Conservation (phyloP, 192 early-diverging fungal species). For the Coemansia sp. region DNA sequence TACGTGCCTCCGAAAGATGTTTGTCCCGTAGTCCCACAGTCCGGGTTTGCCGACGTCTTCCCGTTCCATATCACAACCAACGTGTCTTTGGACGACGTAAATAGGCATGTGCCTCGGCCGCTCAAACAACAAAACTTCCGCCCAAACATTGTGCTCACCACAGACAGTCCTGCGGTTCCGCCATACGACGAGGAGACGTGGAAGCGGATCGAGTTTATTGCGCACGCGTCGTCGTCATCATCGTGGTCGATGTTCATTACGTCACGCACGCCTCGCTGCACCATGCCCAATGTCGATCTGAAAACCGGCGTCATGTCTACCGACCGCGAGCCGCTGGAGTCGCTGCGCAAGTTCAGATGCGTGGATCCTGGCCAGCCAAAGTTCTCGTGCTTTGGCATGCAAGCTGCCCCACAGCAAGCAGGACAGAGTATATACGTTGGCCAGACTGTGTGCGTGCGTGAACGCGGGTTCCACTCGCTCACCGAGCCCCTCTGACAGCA, state of each 20-base stretch:
- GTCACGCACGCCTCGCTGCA: constrained; percentile 61
- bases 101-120: constrained; percentile 55
- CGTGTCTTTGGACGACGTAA: constrained; percentile 63
- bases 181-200: constrained; percentile 76
- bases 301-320: constrained; percentile 51
- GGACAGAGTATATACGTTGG: constrained; percentile 34
- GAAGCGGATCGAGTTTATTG: constrained; percentile 56
- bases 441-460: constrained; percentile 20
- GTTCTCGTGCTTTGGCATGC: constrained; percentile 49
- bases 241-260: constrained; percentile 53
- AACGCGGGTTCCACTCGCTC: constrained; percentile 35
- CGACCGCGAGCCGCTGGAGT: constrained; percentile 56
- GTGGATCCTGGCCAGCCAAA: constrained; percentile 36
- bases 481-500: constrained; percentile 31
- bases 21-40: constrained; percentile 50
- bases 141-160: constrained; percentile 70
- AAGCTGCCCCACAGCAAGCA: constrained; percentile 22
- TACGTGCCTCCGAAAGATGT: constrained; percentile 19
- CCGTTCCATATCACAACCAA: constrained; percentile 68
- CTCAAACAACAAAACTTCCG: constrained; percentile 65
- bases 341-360: constrained; percentile 58
- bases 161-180: constrained; percentile 8
- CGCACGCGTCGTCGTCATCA: background rate
- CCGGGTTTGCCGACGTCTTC: constrained; percentile 75
- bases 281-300: constrained; percentile 62